phyloP scores from a whole-genome alignment of 345 rosid genomes.

The Eutrema yunnanense region DNA sequence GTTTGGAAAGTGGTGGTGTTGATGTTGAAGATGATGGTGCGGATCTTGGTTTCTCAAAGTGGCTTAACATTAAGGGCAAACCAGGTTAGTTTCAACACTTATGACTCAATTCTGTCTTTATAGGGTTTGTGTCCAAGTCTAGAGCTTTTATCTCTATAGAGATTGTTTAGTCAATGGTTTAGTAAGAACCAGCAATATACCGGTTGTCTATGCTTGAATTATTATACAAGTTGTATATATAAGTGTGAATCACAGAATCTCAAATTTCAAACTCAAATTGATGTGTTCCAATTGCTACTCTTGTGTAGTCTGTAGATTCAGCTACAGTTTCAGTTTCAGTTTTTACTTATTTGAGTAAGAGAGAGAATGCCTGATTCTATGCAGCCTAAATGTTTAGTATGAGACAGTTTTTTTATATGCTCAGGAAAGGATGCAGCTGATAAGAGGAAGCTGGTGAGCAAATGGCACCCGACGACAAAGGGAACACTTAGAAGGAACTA shows the following conservation, averaged over 20 bases:
- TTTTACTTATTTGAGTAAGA: background rate
- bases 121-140: background rate
- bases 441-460: slow-evolving; percentile 76
- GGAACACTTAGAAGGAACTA: slow-evolving; percentile 87
- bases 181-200: background rate
- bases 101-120: background rate
- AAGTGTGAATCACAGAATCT: background rate
- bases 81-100: slow-evolving; percentile 44
- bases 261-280: no score
- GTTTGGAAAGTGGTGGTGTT: slow-evolving; percentile 38
- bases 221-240: background rate
- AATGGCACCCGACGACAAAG: slow-evolving; percentile 94
- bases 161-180: background rate
- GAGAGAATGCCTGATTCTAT: background rate
- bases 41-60: slow-evolving; percentile 84
- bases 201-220: background rate
- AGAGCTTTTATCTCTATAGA: background rate
- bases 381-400: background rate
- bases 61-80: slow-evolving; percentile 55
- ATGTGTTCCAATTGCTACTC: background rate
- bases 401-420: background rate
- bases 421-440: slow-evolving; percentile 68
- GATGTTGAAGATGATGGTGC: slow-evolving; percentile 42
- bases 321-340: background rate
- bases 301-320: background rate